phyloP scores from a whole-genome alignment of 2,329 filamentous ascomycete species.

The Colletotrichum sp. region DNA sequence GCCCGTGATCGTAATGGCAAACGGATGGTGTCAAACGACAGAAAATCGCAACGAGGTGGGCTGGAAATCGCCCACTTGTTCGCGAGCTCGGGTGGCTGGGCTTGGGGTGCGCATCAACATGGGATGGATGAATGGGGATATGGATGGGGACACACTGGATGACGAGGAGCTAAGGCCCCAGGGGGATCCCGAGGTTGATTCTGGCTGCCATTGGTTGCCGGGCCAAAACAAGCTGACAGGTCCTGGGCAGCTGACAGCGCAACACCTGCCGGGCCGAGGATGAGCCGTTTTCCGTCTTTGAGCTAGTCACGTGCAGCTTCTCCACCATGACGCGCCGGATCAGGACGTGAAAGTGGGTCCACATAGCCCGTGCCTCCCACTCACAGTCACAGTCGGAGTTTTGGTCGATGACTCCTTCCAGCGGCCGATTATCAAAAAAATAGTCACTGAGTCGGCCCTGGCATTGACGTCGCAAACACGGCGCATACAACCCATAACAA shows the following conservation, averaged over 20 bases:
- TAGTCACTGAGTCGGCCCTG: background rate
- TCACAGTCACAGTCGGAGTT: background rate
- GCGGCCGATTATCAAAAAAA: background rate
- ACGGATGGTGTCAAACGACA: background rate
- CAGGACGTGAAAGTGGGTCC: background rate
- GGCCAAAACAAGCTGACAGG: conserved; percentile 5
- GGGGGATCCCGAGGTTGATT: conserved; percentile 22
- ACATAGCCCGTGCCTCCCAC: background rate
- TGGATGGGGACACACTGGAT: background rate
- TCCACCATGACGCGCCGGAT: conserved; percentile 1
- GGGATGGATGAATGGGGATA: background rate
- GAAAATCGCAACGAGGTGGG: background rate
- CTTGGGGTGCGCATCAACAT: conserved; percentile 14
- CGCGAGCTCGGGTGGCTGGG: conserved; percentile 21
- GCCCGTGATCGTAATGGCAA: background rate
- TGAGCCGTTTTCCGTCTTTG: background rate
- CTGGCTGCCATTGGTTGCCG: conserved; percentile 24
- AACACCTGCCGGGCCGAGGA: background rate
- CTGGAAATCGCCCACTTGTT: conserved; percentile 15
- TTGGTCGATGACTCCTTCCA: conserved; percentile 16
- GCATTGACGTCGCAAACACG: background rate
- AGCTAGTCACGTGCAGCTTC: background rate
- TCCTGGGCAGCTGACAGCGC: background rate
- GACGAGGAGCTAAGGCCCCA: conserved; percentile 9
- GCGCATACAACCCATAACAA: background rate